These are phyloP conservation scores for Metschnikowia drakensbergensis DNA, from an alignment of 805 yeast species.

Conservation along the genomic window DNA sequence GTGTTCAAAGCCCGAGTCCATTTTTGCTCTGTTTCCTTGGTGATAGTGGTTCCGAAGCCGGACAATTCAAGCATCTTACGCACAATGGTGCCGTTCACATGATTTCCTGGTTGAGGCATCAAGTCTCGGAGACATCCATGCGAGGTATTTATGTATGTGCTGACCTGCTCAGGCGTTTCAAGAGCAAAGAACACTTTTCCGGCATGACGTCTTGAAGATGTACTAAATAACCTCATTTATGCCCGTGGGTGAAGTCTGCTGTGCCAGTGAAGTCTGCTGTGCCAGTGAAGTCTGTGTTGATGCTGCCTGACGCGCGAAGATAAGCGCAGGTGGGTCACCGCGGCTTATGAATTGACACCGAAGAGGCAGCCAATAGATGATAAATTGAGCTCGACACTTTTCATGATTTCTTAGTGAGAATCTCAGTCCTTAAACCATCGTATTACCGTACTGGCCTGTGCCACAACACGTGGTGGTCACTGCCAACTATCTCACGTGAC, in stretches of 20 bases:
- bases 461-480: too few species aligned
- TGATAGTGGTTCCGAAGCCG: slow-evolving; percentile 39
- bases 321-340: background rate
- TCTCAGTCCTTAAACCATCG: too few species aligned
- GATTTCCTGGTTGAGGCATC: slow-evolving; percentile 13
- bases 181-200: slow-evolving; percentile 8
- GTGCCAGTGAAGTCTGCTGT: too few species aligned
- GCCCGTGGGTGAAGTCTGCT: background rate
- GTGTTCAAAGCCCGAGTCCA: slow-evolving; percentile 37
- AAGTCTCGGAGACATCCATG: slow-evolving; percentile 15
- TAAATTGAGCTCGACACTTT: too few species aligned
- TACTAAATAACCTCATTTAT: slow-evolving; percentile 6
- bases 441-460: too few species aligned
- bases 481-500: background rate
- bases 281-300: too few species aligned
- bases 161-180: slow-evolving; percentile 7
- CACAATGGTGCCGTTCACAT: slow-evolving; percentile 18
- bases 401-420: too few species aligned
- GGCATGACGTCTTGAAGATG: background rate
- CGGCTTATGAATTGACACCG: too few species aligned
- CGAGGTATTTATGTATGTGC: slow-evolving; percentile 8
- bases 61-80: slow-evolving; percentile 43
- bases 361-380: too few species aligned
- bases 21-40: slow-evolving; percentile 23
- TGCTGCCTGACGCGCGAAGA: background rate